phyloP scores from a whole-genome alignment of 1,284 basidiomycete species.

The Boletus smithii region DNA sequence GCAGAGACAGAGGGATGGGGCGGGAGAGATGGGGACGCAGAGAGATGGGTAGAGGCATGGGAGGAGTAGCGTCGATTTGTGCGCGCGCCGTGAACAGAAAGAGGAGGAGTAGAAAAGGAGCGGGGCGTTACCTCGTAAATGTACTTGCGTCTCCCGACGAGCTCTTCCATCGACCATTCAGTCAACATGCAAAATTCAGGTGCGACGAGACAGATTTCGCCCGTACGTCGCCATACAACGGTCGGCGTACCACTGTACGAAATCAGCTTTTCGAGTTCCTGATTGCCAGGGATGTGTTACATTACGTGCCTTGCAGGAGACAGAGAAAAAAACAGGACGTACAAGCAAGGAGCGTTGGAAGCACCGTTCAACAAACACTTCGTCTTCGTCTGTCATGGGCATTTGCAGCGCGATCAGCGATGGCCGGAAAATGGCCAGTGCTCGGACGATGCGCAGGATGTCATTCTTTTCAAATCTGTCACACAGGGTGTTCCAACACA shows the following conservation, averaged over 20 bases:
- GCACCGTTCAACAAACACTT: slow-evolving; percentile 92
- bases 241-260: slow-evolving; percentile 98
- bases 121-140: slow-evolving; percentile 75
- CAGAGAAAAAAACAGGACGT: slow-evolving; percentile 23
- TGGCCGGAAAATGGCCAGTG: slow-evolving; percentile 91
- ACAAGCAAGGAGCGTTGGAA: slow-evolving; percentile 92
- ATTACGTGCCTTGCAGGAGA: slow-evolving; percentile 9
- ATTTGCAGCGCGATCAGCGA: slow-evolving; percentile 96
- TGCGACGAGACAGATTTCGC: slow-evolving; percentile 95
- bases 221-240: slow-evolving; percentile 97
- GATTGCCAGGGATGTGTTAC: neutral
- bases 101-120: slow-evolving; percentile 16
- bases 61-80: slow-evolving; percentile 6
- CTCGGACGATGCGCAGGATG: slow-evolving; percentile 89
- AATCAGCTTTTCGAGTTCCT: slow-evolving; percentile 97
- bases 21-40: too few species aligned
- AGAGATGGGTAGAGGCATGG: too few species aligned
- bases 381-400: slow-evolving; percentile 90
- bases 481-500: slow-evolving; percentile 17
- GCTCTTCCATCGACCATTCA: slow-evolving; percentile 82
- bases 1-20: slow-evolving; percentile 1
- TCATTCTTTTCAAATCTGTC: slow-evolving; percentile 93
- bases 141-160: slow-evolving; percentile 77
- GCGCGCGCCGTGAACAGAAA: slow-evolving; percentile 18
- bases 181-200: slow-evolving; percentile 96